These are phyloP conservation scores for Boehmeria nivea DNA, from an alignment of 306 rosid species.

Conservation along the genomic window DNA sequence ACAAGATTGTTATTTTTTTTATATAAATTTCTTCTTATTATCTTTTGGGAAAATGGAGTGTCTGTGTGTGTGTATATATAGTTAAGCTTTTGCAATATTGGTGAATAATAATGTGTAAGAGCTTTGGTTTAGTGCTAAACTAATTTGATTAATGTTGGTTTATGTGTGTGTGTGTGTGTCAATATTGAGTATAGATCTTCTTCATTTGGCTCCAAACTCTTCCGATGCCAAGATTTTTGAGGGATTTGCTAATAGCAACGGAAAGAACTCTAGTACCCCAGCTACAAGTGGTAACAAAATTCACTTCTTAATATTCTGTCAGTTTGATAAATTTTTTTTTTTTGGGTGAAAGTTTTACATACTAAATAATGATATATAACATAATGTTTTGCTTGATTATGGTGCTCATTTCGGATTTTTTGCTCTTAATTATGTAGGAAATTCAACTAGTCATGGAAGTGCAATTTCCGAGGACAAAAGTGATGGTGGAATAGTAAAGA, in stretches of 20 bases:
- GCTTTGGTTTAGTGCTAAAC: neutral
- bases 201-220: slow-evolving; percentile 67
- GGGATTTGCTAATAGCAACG: slow-evolving; percentile 17
- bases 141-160: neutral
- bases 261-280: slow-evolving; percentile 15
- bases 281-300: slow-evolving; percentile 30
- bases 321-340: neutral
- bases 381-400: slow-evolving; percentile 5
- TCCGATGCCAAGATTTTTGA: slow-evolving; percentile 48
- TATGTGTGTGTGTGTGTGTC: neutral
- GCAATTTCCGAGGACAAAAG: slow-evolving; percentile 27
- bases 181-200: slow-evolving; percentile 36
- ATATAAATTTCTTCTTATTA: no score
- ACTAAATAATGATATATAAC: no score
- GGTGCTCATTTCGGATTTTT: no score
- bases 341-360: no score
- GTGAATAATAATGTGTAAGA: no score
- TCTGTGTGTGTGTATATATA: no score
- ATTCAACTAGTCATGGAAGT: slow-evolving; percentile 17
- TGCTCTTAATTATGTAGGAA: slow-evolving; percentile 15
- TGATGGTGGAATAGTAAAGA: slow-evolving; percentile 40
- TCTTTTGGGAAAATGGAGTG: no score
- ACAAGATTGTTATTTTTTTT: no score
- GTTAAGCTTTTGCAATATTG: no score
- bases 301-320: no score